Evolutionary conservation across 139 green algal genomes (phyloP).

Genomic region (Spirogloea muscicola): DNA sequence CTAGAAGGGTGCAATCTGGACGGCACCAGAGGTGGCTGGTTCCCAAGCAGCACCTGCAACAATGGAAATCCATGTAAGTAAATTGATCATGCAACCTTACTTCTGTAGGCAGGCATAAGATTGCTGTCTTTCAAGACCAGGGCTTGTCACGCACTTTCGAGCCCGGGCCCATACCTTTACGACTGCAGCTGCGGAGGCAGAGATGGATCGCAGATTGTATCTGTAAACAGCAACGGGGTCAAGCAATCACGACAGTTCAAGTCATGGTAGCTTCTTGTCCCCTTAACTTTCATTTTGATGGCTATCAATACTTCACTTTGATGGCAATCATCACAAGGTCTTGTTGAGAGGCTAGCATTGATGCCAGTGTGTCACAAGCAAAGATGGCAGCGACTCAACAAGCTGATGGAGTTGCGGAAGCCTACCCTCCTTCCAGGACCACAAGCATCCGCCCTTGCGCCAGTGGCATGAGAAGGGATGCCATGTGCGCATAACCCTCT

Average conservation of each 20-base stretch:
- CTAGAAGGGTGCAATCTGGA: not conserved
- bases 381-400: not conserved
- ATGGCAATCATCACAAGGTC: not conserved
- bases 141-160: not conserved
- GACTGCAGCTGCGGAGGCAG: constrained; percentile 5
- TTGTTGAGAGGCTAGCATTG: constrained; percentile 6
- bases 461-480: constrained; percentile 30
- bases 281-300: too few species aligned
- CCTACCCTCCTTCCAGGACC: constrained; percentile 55
- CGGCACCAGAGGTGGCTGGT: constrained; percentile 4
- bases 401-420: not conserved
- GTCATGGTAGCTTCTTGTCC: too few species aligned
- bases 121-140: not conserved
- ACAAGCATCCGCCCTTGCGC: constrained; percentile 21
- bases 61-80: not conserved
- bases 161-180: not conserved
- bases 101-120: not conserved
- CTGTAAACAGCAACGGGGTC: too few species aligned
- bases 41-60: constrained; percentile 17
- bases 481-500: constrained; percentile 54
- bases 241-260: too few species aligned
- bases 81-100: not conserved
- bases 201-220: constrained; percentile 24
- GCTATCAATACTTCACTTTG: too few species aligned
- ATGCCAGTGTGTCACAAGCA: constrained; percentile 1